A percentile compares a stretch with the other conserved stretches of the same genome.
phyloP scores from a whole-genome alignment of 164 flowering plant genomes.

The Hamamelis virginiana region DNA sequence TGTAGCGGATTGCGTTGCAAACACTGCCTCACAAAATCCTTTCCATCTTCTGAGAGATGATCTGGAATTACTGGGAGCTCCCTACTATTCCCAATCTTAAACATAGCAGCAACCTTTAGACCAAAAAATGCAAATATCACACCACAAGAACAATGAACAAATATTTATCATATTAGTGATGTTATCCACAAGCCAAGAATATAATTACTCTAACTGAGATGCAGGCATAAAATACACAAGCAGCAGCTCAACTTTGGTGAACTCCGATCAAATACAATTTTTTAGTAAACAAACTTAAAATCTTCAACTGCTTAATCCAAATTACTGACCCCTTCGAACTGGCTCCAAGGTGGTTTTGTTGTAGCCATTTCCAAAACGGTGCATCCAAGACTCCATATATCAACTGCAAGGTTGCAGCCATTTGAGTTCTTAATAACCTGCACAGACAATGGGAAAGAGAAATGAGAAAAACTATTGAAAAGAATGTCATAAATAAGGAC shows the following conservation, averaged over 20 bases:
- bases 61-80: conserved; percentile 93
- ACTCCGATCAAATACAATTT: background rate
- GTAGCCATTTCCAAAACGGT: conserved; percentile 94
- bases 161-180: background rate
- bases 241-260: background rate
- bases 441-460: conserved; percentile 10
- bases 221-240: background rate
- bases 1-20: conserved; percentile 73
- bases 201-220: background rate
- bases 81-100: conserved; percentile 92
- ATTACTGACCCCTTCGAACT: conserved; percentile 76
- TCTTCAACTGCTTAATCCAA: background rate
- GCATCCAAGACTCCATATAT: conserved; percentile 95
- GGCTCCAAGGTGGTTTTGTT: conserved; percentile 92
- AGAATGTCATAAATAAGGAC: background rate
- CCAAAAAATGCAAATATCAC: conserved; percentile 19
- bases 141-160: conserved; percentile 1
- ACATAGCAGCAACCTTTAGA: conserved; percentile 50
- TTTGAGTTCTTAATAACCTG: conserved; percentile 76
- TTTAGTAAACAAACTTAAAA: background rate
- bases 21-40: conserved; percentile 76
- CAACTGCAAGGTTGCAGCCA: conserved; percentile 84
- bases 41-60: conserved; percentile 83
- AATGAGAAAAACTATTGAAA: background rate
- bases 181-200: background rate